A percentile compares a stretch with the other conserved stretches of the same genome.
phyloP scores from a whole-genome alignment of 306 rosid species.

The Albizia julibrissin region DNA sequence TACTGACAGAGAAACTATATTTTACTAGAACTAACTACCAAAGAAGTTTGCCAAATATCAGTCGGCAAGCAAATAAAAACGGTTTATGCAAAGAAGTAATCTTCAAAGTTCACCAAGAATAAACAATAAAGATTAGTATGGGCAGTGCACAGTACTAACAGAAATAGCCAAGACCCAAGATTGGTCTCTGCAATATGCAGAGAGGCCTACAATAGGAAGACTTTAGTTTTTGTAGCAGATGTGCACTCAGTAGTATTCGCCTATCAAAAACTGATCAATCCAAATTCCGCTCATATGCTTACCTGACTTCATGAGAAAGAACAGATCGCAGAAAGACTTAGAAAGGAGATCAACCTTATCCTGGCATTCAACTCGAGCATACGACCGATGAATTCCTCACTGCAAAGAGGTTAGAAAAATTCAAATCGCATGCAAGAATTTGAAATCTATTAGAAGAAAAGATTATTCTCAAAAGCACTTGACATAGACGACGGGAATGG shows the following conservation, averaged over 20 bases:
- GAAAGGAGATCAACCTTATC: constrained; percentile 39
- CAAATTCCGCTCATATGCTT: neutral
- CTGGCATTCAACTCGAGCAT: constrained; percentile 51
- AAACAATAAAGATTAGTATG: constrained; percentile 12
- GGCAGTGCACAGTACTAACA: neutral
- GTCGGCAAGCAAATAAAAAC: neutral
- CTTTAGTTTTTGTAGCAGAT: neutral
- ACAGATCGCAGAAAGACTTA: neutral
- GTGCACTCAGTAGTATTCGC: neutral
- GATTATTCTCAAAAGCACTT: neutral
- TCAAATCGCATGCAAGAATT: neutral
- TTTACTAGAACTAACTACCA: neutral
- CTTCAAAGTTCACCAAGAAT: neutral
- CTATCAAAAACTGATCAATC: neutral
- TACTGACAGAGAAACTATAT: neutral
- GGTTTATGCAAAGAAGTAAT: neutral
- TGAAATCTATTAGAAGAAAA: neutral
- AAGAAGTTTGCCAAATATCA: neutral
- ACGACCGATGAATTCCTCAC: constrained; percentile 1
- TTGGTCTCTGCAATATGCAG: neutral
- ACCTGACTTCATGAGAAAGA: neutral
- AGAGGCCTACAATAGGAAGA: constrained; percentile 6
- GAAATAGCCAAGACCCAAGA: neutral
- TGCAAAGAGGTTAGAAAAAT: constrained; percentile 37
- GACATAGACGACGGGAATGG: neutral